Evolutionary conservation across 208 protist genomes (phyloP).

Genomic region (Trypanosoma scelopori): DNA sequence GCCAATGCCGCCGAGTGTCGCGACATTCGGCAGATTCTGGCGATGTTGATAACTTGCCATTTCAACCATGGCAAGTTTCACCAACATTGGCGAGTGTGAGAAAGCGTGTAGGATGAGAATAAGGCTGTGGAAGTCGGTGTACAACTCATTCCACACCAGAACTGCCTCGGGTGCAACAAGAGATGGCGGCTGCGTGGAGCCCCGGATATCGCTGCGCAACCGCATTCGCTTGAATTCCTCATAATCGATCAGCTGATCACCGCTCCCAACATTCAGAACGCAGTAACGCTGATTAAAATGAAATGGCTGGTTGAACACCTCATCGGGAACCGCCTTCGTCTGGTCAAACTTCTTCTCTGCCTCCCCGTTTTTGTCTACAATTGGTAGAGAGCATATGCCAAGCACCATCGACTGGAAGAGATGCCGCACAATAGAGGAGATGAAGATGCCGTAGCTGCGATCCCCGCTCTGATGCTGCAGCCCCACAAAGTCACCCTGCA

Average conservation of each 20-base stretch:
- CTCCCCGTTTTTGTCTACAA: constrained; percentile 29
- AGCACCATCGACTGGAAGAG: constrained; percentile 70
- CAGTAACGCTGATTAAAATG: constrained; percentile 30
- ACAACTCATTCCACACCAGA: constrained; percentile 75
- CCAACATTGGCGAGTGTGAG: constrained; percentile 50
- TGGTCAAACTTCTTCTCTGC: constrained; percentile 9
- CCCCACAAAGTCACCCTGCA: constrained; percentile 80
- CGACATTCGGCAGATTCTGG: constrained; percentile 27
- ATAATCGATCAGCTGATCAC: constrained; percentile 37
- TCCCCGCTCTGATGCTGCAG: constrained; percentile 70
- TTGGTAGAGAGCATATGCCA: constrained; percentile 69
- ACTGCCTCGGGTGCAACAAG: constrained; percentile 43
- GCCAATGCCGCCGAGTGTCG: constrained; percentile 55
- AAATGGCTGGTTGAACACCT: constrained; percentile 36
- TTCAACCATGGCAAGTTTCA: constrained; percentile 47
- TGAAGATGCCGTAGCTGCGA: constrained; percentile 53
- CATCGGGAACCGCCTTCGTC: constrained; percentile 9
- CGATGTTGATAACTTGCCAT: constrained; percentile 36
- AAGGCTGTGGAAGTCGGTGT: constrained; percentile 63
- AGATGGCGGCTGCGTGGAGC: constrained; percentile 29
- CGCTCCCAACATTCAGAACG: constrained; percentile 35
- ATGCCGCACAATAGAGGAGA: constrained; percentile 65
- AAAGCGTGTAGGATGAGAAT: constrained; percentile 76
- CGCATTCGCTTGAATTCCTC: constrained; percentile 33
- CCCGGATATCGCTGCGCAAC: constrained; percentile 10